Evolutionary conservation across 208 protist species (phyloP).

Genomic region (Acanthamoeba sp.): DNA sequence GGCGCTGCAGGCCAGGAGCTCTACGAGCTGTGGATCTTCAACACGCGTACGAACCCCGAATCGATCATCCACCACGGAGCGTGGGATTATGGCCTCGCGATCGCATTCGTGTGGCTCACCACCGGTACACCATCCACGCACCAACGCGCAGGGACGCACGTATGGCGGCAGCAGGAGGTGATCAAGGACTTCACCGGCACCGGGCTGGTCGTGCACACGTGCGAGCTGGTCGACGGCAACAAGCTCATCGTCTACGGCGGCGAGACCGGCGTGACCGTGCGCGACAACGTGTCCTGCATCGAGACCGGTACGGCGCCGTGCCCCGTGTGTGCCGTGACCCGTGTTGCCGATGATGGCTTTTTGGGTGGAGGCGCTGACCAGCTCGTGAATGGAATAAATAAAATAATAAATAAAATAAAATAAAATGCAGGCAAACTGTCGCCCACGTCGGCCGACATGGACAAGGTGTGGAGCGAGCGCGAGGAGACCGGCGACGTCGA

Average conservation of each 20-base stretch:
- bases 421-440: neutral
- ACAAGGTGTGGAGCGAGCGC: constrained; percentile 5
- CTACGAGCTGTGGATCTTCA: constrained; percentile 59
- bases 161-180: constrained; percentile 11
- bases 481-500: constrained; percentile 51
- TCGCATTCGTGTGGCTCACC: neutral
- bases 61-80: neutral
- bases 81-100: neutral
- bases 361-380: no score
- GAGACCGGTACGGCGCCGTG: neutral
- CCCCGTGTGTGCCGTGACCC: no score
- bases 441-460: neutral
- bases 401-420: no score
- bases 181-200: neutral
- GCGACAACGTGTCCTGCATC: constrained; percentile 2
- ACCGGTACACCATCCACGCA: neutral
- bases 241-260: constrained; percentile 46
- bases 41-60: neutral
- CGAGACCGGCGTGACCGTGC: neutral
- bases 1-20: neutral
- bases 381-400: neutral
- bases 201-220: neutral
- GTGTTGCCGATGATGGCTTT: neutral
- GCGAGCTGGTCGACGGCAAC: neutral
- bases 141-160: neutral